A percentile compares a stretch with the other conserved stretches of the same genome.
These are phyloP conservation scores for Avicennia marina DNA, from an alignment of 257 asterid species.

Conservation along the genomic window DNA sequence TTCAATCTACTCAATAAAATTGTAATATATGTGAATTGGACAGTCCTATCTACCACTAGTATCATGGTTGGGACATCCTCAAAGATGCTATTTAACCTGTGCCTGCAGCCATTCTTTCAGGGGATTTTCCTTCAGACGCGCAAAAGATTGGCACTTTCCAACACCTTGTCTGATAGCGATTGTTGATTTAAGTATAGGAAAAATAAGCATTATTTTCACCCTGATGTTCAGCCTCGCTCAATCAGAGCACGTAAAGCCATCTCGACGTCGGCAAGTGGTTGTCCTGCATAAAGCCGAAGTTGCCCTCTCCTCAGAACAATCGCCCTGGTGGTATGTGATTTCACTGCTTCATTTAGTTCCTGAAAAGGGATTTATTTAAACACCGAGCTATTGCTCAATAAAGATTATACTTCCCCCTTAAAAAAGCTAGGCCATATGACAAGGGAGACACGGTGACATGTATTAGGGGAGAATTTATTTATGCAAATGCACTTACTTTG, in stretches of 20 bases:
- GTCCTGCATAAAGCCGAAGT: constrained; percentile 84
- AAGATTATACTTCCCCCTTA: neutral
- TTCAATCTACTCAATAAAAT: no score
- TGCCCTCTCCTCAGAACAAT: constrained; percentile 79
- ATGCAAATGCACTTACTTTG: constrained; percentile 39
- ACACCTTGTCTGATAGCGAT: no score
- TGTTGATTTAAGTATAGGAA: no score
- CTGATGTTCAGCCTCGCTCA: constrained; percentile 22
- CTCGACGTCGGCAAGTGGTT: constrained; percentile 78
- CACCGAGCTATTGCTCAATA: neutral
- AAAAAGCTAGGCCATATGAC: neutral
- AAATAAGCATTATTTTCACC: neutral
- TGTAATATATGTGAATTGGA: no score
- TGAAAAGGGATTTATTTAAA: constrained; percentile 24
- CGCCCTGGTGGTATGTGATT: constrained; percentile 32
- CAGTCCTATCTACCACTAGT: no score
- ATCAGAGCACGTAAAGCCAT: constrained; percentile 52
- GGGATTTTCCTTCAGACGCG: no score
- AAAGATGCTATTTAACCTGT: no score
- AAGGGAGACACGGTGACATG: no score
- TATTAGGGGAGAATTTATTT: no score
- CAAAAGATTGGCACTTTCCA: neutral
- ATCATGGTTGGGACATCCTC: no score
- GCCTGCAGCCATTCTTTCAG: no score
- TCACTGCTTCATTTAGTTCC: constrained; percentile 58